Evolutionary conservation across 306 rosid genomes (phyloP).

Genomic region (Macrotyloma uniflorum): DNA sequence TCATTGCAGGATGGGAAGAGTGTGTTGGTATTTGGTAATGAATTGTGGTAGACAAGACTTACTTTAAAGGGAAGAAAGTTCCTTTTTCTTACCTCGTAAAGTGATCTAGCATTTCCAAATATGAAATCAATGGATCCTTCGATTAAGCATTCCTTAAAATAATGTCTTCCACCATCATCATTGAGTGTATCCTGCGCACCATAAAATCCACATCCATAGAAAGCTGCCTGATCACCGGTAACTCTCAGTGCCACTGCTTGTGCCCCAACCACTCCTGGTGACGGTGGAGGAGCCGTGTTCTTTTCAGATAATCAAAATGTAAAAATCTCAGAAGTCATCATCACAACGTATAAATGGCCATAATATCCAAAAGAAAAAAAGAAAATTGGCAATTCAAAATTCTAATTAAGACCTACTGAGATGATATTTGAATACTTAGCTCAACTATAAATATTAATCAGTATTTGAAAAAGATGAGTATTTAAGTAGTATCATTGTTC

Average conservation of each 20-base stretch:
- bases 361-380: too few relatives aligned
- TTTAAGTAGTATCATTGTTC: too few relatives aligned
- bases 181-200: slow-evolving; percentile 85
- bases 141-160: slow-evolving; percentile 71
- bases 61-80: not conserved
- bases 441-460: too few relatives aligned
- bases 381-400: too few relatives aligned
- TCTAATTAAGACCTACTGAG: too few relatives aligned
- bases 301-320: slow-evolving; percentile 31
- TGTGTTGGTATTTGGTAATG: not conserved
- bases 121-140: slow-evolving; percentile 93
- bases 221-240: slow-evolving; percentile 69
- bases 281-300: slow-evolving; percentile 69
- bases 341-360: not conserved
- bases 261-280: slow-evolving; percentile 64
- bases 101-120: slow-evolving; percentile 78
- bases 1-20: not conserved
- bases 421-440: too few relatives aligned
- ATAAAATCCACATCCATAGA: slow-evolving; percentile 84
- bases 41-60: not conserved
- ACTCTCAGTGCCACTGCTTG: slow-evolving; percentile 84
- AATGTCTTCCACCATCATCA: slow-evolving; percentile 83
- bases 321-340: not conserved
- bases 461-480: too few relatives aligned
- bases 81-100: slow-evolving; percentile 62